A percentile compares a stretch with the other conserved stretches of the same genome.
These are phyloP conservation scores for Leccinum fibrillosum DNA, from an alignment of 768 basidiomycete genomes.

Conservation along the genomic window DNA sequence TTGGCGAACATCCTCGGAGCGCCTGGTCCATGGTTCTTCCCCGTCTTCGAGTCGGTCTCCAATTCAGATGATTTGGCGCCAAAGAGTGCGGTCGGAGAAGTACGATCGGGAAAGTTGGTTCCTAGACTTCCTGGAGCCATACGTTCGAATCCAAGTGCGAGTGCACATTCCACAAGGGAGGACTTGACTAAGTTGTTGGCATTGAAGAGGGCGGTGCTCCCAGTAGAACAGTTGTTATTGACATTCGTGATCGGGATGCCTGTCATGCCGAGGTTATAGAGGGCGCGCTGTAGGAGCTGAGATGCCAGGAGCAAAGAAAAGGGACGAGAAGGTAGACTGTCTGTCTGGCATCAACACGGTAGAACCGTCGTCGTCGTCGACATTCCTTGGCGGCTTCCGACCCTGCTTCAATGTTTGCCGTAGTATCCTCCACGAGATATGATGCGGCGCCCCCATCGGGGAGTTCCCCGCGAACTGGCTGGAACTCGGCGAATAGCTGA, in stretches of 20 bases:
- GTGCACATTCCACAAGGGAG: slow-evolving; percentile 66
- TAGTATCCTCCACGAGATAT: slow-evolving; percentile 11
- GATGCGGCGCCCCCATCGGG: neutral
- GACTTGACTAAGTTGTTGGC: slow-evolving; percentile 70
- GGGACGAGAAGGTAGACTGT: slow-evolving; percentile 20
- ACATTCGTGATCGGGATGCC: slow-evolving; percentile 83
- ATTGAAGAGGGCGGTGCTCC: slow-evolving; percentile 72
- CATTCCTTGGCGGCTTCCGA: slow-evolving; percentile 6
- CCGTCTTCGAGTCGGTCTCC: slow-evolving; percentile 42
- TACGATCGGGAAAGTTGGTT: slow-evolving; percentile 55
- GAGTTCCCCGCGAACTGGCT: neutral
- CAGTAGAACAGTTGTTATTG: slow-evolving; percentile 86
- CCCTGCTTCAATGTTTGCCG: slow-evolving; percentile 1
- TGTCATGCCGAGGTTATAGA: slow-evolving; percentile 83
- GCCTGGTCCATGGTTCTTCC: slow-evolving; percentile 64
- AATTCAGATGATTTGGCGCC: slow-evolving; percentile 42
- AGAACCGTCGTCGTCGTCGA: slow-evolving; percentile 3
- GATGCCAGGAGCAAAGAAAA: neutral
- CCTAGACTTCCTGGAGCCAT: slow-evolving; percentile 76
- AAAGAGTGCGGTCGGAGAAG: slow-evolving; percentile 47
- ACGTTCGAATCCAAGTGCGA: slow-evolving; percentile 85
- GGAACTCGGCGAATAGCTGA: neutral
- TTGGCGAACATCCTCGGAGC: slow-evolving; percentile 76
- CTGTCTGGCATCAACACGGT: slow-evolving; percentile 14
- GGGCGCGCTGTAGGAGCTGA: slow-evolving; percentile 48